Evolutionary conservation across 306 rosid species (phyloP).

Genomic region (Rosa chinensis): DNA sequence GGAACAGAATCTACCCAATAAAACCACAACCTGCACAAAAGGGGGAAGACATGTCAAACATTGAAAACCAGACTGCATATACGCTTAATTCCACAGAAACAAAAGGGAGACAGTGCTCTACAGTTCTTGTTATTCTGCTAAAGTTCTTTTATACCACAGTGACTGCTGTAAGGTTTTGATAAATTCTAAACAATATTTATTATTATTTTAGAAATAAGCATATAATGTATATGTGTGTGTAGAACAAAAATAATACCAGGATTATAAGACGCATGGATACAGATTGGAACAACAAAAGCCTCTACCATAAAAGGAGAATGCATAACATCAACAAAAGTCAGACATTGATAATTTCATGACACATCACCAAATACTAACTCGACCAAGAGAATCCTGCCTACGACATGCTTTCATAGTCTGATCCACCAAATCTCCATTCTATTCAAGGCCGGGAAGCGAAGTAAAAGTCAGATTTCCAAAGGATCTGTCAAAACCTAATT

Average conservation of each 20-base stretch:
- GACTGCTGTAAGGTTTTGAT: too few species aligned
- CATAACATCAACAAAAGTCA: background rate
- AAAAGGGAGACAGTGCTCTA: background rate
- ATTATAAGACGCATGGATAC: background rate
- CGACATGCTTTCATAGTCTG: background rate
- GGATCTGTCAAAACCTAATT: slow-evolving; percentile 12
- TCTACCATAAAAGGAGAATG: background rate
- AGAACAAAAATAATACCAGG: background rate
- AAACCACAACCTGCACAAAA: slow-evolving; percentile 39
- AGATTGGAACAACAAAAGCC: background rate
- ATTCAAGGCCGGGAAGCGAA: slow-evolving; percentile 11
- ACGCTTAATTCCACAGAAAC: background rate
- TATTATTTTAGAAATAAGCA: background rate
- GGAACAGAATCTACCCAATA: slow-evolving; percentile 23
- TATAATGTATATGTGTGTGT: background rate
- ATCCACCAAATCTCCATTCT: slow-evolving; percentile 8
- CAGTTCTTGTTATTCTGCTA: background rate
- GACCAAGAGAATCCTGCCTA: slow-evolving; percentile 14
- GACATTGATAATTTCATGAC: background rate
- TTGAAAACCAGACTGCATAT: slow-evolving; percentile 20
- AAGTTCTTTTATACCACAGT: background rate
- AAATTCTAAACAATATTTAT: background rate
- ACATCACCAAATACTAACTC: slow-evolving; percentile 11
- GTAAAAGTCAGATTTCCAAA: background rate
- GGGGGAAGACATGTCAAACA: slow-evolving; percentile 23